Conservation (phyloP, 2,329 filamentous ascomycete genomes). For the Hirsutella minnesotensis region DNA sequence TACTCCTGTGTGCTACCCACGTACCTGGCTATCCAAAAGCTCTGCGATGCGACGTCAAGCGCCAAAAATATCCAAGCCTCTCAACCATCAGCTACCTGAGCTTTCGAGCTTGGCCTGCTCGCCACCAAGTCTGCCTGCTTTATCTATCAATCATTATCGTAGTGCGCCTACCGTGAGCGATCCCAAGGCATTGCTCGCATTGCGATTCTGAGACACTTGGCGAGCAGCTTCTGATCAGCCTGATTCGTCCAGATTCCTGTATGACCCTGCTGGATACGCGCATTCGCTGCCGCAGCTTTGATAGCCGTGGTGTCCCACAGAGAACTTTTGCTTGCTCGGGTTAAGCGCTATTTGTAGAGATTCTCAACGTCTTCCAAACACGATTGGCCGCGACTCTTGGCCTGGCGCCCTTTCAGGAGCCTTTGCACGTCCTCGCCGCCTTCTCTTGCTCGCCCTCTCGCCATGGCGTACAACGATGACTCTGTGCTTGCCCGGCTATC, state of each 20-base stretch:
- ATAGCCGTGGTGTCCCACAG: background rate
- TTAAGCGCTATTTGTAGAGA: background rate
- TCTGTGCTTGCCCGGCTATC: constrained; percentile 90
- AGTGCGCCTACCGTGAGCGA: background rate
- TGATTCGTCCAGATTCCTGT: background rate
- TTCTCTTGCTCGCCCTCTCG: background rate
- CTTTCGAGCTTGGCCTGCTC: background rate
- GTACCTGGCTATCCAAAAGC: no score
- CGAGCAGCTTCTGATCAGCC: background rate
- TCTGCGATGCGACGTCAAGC: no score
- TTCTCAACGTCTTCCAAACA: background rate
- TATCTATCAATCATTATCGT: background rate
- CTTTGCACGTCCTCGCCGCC: background rate
- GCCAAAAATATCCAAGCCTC: no score
- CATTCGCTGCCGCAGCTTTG: background rate
- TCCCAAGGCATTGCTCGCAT: background rate
- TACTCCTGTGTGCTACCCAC: no score
- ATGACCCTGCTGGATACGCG: background rate
- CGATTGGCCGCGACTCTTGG: background rate
- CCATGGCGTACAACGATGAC: constrained; percentile 93
- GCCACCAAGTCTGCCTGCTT: background rate
- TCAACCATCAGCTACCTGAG: background rate
- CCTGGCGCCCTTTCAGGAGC: background rate
- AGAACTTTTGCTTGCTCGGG: background rate
- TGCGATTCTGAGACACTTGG: background rate